A percentile compares a stretch with the other conserved stretches of the same genome.
phyloP scores from a whole-genome alignment of 1,284 basidiomycete species.

The Leccinum pallidistipes region DNA sequence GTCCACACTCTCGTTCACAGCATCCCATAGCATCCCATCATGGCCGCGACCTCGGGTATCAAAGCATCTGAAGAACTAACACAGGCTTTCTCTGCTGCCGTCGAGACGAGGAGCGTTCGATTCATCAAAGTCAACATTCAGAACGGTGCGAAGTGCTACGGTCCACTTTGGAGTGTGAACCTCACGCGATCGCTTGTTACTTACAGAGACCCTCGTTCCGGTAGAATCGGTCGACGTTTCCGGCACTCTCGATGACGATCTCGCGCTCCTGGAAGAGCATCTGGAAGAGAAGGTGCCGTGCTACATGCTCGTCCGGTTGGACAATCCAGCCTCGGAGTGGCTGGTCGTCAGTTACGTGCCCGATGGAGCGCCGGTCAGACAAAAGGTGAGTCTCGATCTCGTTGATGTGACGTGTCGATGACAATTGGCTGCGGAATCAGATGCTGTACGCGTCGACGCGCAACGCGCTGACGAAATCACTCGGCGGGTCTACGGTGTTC shows the following conservation, averaged over 20 bases:
- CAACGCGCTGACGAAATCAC: constrained; percentile 66
- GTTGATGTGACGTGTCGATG: neutral
- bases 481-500: constrained; percentile 80
- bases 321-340: constrained; percentile 64
- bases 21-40: constrained; percentile 26
- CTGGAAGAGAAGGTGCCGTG: constrained; percentile 63
- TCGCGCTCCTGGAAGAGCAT: constrained; percentile 53
- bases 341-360: constrained; percentile 74
- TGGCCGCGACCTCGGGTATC: constrained; percentile 74
- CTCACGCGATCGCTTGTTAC: constrained; percentile 20
- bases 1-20: neutral
- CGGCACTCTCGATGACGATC: constrained; percentile 59
- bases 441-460: constrained; percentile 93
- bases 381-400: constrained; percentile 55
- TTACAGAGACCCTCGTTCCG: constrained; percentile 64
- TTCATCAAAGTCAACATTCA: constrained; percentile 75
- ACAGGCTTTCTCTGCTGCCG: constrained; percentile 55
- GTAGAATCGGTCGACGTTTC: constrained; percentile 48
- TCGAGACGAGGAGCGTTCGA: constrained; percentile 49
- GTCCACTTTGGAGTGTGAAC: constrained; percentile 22
- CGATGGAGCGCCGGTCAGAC: constrained; percentile 69
- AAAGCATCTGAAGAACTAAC: constrained; percentile 52
- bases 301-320: constrained; percentile 69
- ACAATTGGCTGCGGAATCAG: constrained; percentile 38
- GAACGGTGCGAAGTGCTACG: constrained; percentile 53